Conservation (phyloP, 1,284 basidiomycete genomes). For the Neonothopanus nambi region DNA sequence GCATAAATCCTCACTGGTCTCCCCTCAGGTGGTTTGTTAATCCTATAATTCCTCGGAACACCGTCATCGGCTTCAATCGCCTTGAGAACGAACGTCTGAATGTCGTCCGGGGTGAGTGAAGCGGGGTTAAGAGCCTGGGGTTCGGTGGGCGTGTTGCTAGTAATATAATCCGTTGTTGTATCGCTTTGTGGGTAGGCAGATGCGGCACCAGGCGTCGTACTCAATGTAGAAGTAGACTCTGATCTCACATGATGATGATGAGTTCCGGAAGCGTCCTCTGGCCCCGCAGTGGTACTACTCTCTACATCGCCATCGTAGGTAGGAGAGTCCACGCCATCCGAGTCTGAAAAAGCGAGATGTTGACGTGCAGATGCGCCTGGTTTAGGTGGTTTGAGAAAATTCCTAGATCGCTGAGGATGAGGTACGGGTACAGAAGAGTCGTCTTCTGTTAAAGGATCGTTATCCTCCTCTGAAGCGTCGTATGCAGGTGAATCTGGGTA, state of each 20-base stretch:
- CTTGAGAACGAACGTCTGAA: constrained; percentile 65
- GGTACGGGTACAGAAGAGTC: constrained; percentile 48
- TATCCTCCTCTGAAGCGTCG: constrained; percentile 71
- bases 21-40: constrained; percentile 78
- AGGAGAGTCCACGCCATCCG: constrained; percentile 75
- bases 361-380: constrained; percentile 40
- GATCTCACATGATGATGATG: constrained; percentile 38
- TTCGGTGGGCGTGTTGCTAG: constrained; percentile 26
- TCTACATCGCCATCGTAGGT: constrained; percentile 93
- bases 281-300: constrained; percentile 65
- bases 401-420: constrained; percentile 7
- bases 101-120: constrained; percentile 66
- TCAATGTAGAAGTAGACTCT: constrained; percentile 53
- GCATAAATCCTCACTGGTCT: constrained; percentile 92
- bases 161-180: constrained; percentile 15
- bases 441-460: constrained; percentile 79
- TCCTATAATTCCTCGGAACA: constrained; percentile 66
- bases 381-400: constrained; percentile 23
- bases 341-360: constrained; percentile 65
- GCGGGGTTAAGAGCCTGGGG: constrained; percentile 57
- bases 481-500: constrained; percentile 14
- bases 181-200: constrained; percentile 23
- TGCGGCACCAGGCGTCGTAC: no score
- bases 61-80: constrained; percentile 56
- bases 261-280: constrained; percentile 32